These are phyloP conservation scores for Ogataea ramenticola DNA, from an alignment of 805 yeast species.

Conservation along the genomic window DNA sequence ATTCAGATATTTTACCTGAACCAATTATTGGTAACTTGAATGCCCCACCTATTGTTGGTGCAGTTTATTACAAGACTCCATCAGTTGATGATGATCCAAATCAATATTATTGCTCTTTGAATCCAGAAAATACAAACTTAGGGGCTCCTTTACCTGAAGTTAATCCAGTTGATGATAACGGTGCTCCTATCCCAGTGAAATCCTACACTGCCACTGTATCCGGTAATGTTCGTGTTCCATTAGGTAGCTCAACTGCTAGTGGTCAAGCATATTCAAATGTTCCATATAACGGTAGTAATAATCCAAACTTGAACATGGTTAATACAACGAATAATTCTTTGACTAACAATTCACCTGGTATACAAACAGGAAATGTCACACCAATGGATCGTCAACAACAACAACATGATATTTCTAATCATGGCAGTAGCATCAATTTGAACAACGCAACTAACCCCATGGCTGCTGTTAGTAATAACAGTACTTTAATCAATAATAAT, in stretches of 20 bases:
- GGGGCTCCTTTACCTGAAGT: neutral
- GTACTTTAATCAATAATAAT: no score
- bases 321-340: neutral
- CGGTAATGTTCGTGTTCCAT: neutral
- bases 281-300: neutral
- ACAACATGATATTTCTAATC: no score
- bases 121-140: neutral
- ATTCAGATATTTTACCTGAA: constrained; percentile 70
- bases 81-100: constrained; percentile 79
- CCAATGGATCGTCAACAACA: neutral
- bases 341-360: neutral
- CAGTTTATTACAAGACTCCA: constrained; percentile 72
- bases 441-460: no score
- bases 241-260: neutral
- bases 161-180: neutral
- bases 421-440: no score
- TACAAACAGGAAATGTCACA: neutral
- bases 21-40: constrained; percentile 75
- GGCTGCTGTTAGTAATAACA: no score
- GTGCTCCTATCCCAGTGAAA: neutral
- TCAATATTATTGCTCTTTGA: constrained; percentile 39
- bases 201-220: neutral
- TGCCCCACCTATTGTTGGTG: constrained; percentile 94
- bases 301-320: neutral
- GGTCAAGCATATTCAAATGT: neutral